A percentile compares a stretch with the other conserved stretches of the same genome.
phyloP scores from a whole-genome alignment of 2,329 filamentous ascomycete species.

The Phialocephala subalpina region DNA sequence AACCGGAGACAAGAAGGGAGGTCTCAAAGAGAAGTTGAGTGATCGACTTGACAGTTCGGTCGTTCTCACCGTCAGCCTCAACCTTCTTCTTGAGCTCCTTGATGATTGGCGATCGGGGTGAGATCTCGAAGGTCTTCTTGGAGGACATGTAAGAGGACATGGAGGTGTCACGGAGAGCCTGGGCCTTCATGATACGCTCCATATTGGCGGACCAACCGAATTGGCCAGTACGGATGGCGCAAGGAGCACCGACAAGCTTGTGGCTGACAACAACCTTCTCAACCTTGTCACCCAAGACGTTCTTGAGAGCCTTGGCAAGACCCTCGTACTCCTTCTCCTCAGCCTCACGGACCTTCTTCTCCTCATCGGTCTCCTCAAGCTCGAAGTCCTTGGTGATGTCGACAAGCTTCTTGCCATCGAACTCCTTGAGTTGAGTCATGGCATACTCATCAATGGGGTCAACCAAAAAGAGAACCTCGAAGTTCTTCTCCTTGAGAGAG shows the following conservation, averaged over 20 bases:
- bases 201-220: slow-evolving; percentile 99
- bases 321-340: slow-evolving; percentile 99
- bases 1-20: slow-evolving; percentile 96
- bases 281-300: slow-evolving; percentile 98
- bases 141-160: slow-evolving; percentile 99
- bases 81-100: slow-evolving; percentile 99
- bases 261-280: slow-evolving; percentile 99
- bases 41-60: slow-evolving; percentile 99
- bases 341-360: slow-evolving; percentile 94
- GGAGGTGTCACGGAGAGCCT: slow-evolving; percentile 98
- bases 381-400: slow-evolving; percentile 99
- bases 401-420: slow-evolving; percentile 99
- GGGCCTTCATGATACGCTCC: slow-evolving; percentile 99
- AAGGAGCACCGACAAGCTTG: slow-evolving; percentile 94
- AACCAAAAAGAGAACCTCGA: slow-evolving; percentile 98
- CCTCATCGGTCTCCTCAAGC: slow-evolving; percentile 99
- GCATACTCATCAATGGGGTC: slow-evolving; percentile 78
- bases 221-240: slow-evolving; percentile 98
- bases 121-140: slow-evolving; percentile 99
- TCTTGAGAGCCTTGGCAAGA: slow-evolving; percentile 97
- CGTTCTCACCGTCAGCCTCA: slow-evolving; percentile 95
- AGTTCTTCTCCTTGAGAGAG: slow-evolving; percentile 97
- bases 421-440: slow-evolving; percentile 77
- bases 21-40: slow-evolving; percentile 99
- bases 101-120: slow-evolving; percentile 97